Base-by-base conservation (phyloP, 1,284 basidiomycete species). In the Ganoderma lucidum region DNA sequence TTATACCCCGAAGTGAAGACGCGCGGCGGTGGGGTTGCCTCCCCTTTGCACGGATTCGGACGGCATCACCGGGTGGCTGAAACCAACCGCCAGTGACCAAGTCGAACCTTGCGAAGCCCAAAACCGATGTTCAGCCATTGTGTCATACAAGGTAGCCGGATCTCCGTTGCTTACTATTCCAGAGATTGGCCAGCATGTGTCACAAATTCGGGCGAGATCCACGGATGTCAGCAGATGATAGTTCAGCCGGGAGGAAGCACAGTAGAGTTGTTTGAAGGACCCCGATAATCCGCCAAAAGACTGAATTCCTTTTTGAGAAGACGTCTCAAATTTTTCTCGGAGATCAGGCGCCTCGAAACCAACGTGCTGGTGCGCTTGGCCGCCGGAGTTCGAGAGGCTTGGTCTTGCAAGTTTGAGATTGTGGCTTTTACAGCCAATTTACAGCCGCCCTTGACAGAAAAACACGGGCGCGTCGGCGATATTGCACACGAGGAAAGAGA, bases 41-140 rank as follows among this genome's bases (percentile, higher is more conserved):
- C 61, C 23, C 32, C 28, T 61, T 53, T 44, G 59, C 12, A 39
- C 66, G 53, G 39, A 48, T 19, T 51, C 17, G 65, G 48, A 41
- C 39, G 41, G 56, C 48, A 58, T 56, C 65, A 28, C 64, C 62
- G 58, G 67, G 65, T 56, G 30, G 64, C 45, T 28, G 19, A 28
- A 61, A 23, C 17, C 17, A 28, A 48, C 14, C 44, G 61, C 59
- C 53, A 45, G 62, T 62, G 17, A 42, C 37, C 44, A 61, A 44
- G 56, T 61, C 23, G 61, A 45, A 59, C 71, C 51, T 66, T 59
- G 41, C 63, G 51, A 23, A 60, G 39, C 42, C 32, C 59, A 44
- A 42, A 62, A 65, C 72, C 72, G 72, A 73, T 58, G 68, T 71
- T 70, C 66, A 64, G 55, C 72, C 72, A 70, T 67, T 63, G 55